These are phyloP conservation scores for Tolypocladium ovalisporum DNA, from an alignment of 2,329 filamentous ascomycete species.

Conservation along the genomic window DNA sequence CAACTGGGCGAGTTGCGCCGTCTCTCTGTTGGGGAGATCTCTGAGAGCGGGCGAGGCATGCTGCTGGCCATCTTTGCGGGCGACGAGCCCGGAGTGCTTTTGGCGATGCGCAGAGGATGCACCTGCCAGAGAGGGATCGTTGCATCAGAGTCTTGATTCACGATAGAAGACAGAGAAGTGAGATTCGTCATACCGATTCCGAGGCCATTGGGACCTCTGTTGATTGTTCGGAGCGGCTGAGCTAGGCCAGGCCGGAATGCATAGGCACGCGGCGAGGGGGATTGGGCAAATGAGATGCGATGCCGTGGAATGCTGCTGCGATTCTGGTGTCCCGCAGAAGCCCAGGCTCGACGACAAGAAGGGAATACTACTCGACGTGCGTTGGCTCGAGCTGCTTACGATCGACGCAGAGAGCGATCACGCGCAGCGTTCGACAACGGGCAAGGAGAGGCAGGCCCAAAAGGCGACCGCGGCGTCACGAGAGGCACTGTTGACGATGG, in stretches of 20 bases:
- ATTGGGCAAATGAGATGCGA: slow-evolving; percentile 8
- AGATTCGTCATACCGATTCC: slow-evolving; percentile 23
- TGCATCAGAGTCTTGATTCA: slow-evolving; percentile 1
- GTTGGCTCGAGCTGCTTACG: neutral
- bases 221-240: slow-evolving; percentile 9
- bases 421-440: neutral
- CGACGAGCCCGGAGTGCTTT: slow-evolving; percentile 47
- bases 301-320: slow-evolving; percentile 19
- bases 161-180: slow-evolving; percentile 3
- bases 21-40: slow-evolving; percentile 77
- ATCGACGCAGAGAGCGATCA: neutral
- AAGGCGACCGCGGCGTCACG: neutral
- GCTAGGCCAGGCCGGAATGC: slow-evolving; percentile 14
- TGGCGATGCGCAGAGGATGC: slow-evolving; percentile 71
- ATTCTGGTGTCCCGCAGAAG: slow-evolving; percentile 2
- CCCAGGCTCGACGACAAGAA: neutral
- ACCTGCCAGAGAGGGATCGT: slow-evolving; percentile 35
- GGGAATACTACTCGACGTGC: neutral
- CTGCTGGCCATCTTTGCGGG: slow-evolving; percentile 52
- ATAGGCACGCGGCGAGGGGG: slow-evolving; percentile 19
- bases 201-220: slow-evolving; percentile 22
- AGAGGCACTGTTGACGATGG: neutral
- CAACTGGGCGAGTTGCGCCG: slow-evolving; percentile 89
- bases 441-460: neutral
- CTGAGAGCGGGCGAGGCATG: slow-evolving; percentile 67